These are phyloP conservation scores for Penicillium robsamsonii DNA, from an alignment of 495 filamentous ascomycete species.

Conservation along the genomic window DNA sequence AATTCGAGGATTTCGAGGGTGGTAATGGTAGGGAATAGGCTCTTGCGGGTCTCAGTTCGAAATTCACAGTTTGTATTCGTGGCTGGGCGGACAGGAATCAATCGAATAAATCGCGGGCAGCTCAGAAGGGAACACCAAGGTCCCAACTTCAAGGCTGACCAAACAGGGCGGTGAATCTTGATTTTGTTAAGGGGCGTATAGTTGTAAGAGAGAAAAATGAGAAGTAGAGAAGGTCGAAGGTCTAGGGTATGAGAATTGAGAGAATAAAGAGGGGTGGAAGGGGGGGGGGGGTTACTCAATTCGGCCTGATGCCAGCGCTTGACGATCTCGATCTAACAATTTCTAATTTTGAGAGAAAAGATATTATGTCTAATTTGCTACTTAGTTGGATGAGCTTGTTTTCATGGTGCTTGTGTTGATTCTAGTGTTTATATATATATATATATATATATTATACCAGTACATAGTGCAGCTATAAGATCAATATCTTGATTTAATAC, in stretches of 20 bases:
- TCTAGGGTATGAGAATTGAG: slow-evolving; percentile 1
- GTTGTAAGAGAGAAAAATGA: neutral
- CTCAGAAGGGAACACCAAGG: slow-evolving; percentile 31
- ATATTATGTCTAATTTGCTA: neutral
- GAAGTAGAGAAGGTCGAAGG: neutral
- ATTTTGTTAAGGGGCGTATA: neutral
- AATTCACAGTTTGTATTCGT: slow-evolving; percentile 6
- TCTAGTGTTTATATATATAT: neutral
- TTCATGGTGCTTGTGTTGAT: neutral
- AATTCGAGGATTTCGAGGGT: neutral
- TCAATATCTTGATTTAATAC: neutral
- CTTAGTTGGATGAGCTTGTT: neutral
- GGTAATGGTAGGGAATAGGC: neutral
- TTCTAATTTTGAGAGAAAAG: neutral
- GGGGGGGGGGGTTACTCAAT: slow-evolving; percentile 8
- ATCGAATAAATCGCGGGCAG: slow-evolving; percentile 29
- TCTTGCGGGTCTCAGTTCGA: neutral
- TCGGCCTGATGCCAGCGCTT: neutral
- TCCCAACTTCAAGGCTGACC: slow-evolving; percentile 32
- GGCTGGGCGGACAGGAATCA: slow-evolving; percentile 13
- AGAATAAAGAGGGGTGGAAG: slow-evolving; percentile 7
- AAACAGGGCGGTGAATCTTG: slow-evolving; percentile 20
- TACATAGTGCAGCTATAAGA: neutral
- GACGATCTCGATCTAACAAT: neutral
- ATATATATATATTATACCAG: neutral